Conservation (phyloP, 129 eudicot species). For the Helianthus tuberosus region DNA sequence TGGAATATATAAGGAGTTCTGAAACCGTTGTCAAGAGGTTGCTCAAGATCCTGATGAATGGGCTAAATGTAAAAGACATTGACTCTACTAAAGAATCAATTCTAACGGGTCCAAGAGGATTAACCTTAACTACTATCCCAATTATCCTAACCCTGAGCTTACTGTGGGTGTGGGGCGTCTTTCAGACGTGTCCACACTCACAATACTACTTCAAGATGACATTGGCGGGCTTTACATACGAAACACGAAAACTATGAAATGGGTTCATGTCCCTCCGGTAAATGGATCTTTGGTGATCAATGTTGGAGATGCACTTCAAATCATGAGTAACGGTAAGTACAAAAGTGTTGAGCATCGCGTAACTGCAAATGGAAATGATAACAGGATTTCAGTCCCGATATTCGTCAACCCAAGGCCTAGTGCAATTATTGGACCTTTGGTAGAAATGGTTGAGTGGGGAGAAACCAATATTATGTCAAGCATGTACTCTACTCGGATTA, state of each 20-base stretch:
- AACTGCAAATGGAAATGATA: background rate
- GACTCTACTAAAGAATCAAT: background rate
- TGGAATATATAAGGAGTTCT: background rate
- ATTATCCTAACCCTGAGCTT: constrained; percentile 15
- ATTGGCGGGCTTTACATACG: constrained; percentile 6
- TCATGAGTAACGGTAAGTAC: constrained; percentile 16
- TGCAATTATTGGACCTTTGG: background rate
- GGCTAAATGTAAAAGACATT: background rate
- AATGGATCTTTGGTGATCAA: constrained; percentile 15
- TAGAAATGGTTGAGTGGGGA: background rate
- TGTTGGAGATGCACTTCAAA: constrained; percentile 18
- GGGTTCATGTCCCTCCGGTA: constrained; percentile 10
- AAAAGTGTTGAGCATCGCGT: constrained; percentile 19
- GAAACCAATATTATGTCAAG: too few relatives aligned
- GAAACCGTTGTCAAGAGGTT: constrained; percentile 3
- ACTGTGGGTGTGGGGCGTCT: constrained; percentile 16
- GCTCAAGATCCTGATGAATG: constrained; percentile 10
- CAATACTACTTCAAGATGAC: constrained; percentile 3
- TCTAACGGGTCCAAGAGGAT: constrained; percentile 11
- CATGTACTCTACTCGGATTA: too few relatives aligned
- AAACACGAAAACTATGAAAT: background rate
- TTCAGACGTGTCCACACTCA: constrained; percentile 15
- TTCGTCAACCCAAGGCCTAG: background rate
- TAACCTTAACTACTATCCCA: constrained; percentile 18
- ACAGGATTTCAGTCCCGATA: constrained; percentile 9